phyloP scores from a whole-genome alignment of 352 stramenopile genomes.

The Pythium plurisporium region DNA sequence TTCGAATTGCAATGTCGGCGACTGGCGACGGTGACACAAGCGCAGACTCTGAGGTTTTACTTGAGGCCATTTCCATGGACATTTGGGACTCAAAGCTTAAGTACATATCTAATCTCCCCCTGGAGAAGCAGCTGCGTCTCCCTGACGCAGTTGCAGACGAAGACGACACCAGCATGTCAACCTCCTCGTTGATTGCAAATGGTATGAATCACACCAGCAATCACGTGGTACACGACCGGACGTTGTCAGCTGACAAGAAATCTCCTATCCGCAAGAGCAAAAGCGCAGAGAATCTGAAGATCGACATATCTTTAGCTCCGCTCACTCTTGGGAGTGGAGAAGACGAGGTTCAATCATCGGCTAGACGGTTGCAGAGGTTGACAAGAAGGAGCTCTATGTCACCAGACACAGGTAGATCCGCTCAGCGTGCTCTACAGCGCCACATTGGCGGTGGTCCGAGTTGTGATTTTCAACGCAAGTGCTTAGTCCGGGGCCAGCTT shows the following conservation, averaged over 20 bases:
- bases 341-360: slow-evolving; percentile 14
- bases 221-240: neutral
- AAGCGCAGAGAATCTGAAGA: slow-evolving; percentile 17
- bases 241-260: slow-evolving; percentile 1
- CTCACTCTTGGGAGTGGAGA: neutral
- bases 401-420: slow-evolving; percentile 40
- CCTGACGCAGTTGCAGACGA: slow-evolving; percentile 26
- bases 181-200: slow-evolving; percentile 1
- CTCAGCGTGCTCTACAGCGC: slow-evolving; percentile 63
- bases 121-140: slow-evolving; percentile 61
- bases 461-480: slow-evolving; percentile 69
- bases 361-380: slow-evolving; percentile 8
- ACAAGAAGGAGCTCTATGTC: slow-evolving; percentile 36
- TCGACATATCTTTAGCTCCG: slow-evolving; percentile 1
- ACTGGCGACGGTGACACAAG: slow-evolving; percentile 49
- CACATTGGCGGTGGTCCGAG: slow-evolving; percentile 65
- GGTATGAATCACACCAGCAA: neutral
- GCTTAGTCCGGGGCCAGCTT: slow-evolving; percentile 66
- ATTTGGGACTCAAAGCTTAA: slow-evolving; percentile 83
- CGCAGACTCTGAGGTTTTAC: slow-evolving; percentile 69
- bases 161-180: slow-evolving; percentile 13
- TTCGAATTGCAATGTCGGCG: slow-evolving; percentile 80
- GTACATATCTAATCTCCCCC: slow-evolving; percentile 73
- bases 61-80: slow-evolving; percentile 85
- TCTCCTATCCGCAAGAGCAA: slow-evolving; percentile 21